These are phyloP conservation scores for Cydonia oblonga DNA, from an alignment of 331 rosid species.

Conservation along the genomic window DNA sequence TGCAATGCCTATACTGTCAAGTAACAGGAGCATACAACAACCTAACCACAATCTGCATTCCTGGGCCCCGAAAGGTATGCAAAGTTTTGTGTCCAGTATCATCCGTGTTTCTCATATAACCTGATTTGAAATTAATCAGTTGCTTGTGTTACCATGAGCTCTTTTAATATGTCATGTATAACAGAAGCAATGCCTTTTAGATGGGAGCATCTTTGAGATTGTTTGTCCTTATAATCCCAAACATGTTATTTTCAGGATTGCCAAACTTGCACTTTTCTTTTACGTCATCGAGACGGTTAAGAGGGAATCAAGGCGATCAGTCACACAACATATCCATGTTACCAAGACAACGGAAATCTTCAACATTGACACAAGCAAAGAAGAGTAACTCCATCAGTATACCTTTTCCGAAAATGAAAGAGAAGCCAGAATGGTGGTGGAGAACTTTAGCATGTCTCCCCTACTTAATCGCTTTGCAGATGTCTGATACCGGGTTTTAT, in stretches of 20 bases:
- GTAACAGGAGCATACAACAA: neutral
- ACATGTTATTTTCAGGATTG: conserved; percentile 27
- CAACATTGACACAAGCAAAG: conserved; percentile 33
- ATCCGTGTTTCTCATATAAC: neutral
- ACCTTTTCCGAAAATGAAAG: conserved; percentile 36
- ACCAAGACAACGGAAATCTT: conserved; percentile 14
- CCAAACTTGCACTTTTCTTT: conserved; percentile 19
- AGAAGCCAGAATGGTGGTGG: conserved; percentile 97
- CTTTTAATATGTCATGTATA: neutral
- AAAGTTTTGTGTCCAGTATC: neutral
- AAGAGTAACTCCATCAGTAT: conserved; percentile 37
- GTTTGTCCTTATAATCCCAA: neutral
- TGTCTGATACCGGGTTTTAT: conserved; percentile 60
- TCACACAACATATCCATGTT: conserved; percentile 15
- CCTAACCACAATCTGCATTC: neutral
- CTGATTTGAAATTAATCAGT: neutral
- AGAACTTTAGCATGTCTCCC: conserved; percentile 74
- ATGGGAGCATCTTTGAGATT: conserved; percentile 3
- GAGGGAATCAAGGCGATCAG: conserved; percentile 16
- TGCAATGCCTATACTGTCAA: neutral
- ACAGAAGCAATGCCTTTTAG: neutral
- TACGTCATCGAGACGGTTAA: conserved; percentile 19
- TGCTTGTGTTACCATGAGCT: neutral
- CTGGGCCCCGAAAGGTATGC: conserved; percentile 10
- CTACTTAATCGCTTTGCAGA: conserved; percentile 53